Base-by-base conservation (phyloP, 2,329 filamentous ascomycete genomes). In the Colletotrichum tropicale region DNA sequence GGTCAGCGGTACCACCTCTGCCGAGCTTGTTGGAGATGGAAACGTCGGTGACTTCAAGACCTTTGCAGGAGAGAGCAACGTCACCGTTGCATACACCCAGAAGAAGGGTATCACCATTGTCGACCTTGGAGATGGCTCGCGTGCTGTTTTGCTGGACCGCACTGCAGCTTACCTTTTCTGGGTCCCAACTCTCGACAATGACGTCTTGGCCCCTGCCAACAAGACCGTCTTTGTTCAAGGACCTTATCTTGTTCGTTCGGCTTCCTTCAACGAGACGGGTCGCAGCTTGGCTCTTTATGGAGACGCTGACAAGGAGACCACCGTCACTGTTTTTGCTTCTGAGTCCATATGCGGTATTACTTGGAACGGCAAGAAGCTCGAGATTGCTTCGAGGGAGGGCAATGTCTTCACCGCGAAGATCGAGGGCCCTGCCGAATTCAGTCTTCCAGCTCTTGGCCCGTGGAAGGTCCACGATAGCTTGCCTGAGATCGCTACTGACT, bases 161-260 rank as follows among this genome's bases (percentile, higher is more conserved):
- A 82, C 85, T 2, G 83, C 88, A 0, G 91, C 91, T 1, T 92
- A 91, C 79, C 82, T 85, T 0, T 91, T 92, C 80, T 92, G 90
- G 87, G 89, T 88, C 0, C 89, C 91, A 5, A 83, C 87, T 2
- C 83, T 90, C 9, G 87, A 85, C 1, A 85, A 84, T 7, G 81
- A 91, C 74, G 89, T 89, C 0, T 81, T 85, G 26, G 85, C 87
- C 0, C 83, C 83, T 0, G 85, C 84, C 3, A 83, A 88, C 32
- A 83, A 88, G 56, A 89, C 88, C 24, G 87, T 90, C 6, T 81
- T 91, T 15, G 84, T 91, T 4, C 86, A 89, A 26, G 89, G 89
- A 0, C 87, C 89, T 0, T 90, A 89, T 60, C 84, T 91, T 6
- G 87, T 91, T 8, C 87, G 89, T 6, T 85, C 85, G 1, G 87